phyloP scores from a whole-genome alignment of 148 eudicot species.

The Rhododendron griersonianum region DNA sequence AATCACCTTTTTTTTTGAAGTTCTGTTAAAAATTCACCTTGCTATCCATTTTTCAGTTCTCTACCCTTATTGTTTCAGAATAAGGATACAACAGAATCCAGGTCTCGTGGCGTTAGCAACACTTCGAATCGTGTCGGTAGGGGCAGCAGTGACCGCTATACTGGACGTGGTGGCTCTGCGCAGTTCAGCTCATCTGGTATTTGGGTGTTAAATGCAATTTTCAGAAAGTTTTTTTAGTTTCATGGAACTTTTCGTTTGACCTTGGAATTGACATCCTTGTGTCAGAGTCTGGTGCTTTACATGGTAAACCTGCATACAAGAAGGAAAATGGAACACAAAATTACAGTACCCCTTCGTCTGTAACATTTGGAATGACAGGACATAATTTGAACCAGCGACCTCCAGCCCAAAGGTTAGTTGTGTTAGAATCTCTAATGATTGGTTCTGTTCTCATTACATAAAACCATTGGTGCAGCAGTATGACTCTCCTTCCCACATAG shows the following conservation, averaged over 20 bases:
- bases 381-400: slow-evolving; percentile 35
- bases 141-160: slow-evolving; percentile 58
- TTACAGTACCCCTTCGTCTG: slow-evolving; percentile 28
- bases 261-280: slow-evolving; percentile 4
- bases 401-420: slow-evolving; percentile 43
- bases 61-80: slow-evolving; percentile 32
- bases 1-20: too few relatives aligned
- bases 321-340: slow-evolving; percentile 63
- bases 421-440: background rate
- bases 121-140: slow-evolving; percentile 56
- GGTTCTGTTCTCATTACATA: background rate
- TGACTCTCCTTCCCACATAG: background rate
- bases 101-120: slow-evolving; percentile 57
- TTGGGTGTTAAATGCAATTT: slow-evolving; percentile 3
- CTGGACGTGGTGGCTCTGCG: slow-evolving; percentile 42
- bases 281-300: slow-evolving; percentile 51
- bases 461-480: background rate
- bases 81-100: slow-evolving; percentile 66
- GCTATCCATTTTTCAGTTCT: background rate
- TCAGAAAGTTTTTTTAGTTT: background rate
- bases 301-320: slow-evolving; percentile 60
- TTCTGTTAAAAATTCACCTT: background rate
- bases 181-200: slow-evolving; percentile 59
- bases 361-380: slow-evolving; percentile 32
- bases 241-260: slow-evolving; percentile 2